Evolutionary conservation across 1,284 basidiomycete species (phyloP).

Genomic region (Grifola frondosa): DNA sequence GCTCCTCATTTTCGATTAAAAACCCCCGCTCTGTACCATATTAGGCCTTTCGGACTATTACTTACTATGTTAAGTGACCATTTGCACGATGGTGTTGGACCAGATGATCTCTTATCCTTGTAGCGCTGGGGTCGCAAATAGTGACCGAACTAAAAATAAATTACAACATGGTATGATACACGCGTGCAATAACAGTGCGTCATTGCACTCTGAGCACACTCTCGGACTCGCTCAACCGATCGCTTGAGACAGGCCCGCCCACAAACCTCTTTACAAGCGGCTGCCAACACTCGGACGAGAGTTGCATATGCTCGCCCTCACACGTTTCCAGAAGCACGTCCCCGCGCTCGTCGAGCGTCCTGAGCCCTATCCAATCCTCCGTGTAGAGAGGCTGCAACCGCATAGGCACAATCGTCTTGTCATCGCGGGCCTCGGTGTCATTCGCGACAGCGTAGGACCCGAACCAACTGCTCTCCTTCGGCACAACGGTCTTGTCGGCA

Average conservation of each 20-base stretch:
- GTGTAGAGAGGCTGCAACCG: conserved; percentile 73
- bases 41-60: too few species aligned
- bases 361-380: conserved; percentile 89
- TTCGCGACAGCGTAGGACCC: conserved; percentile 58
- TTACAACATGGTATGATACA: too few species aligned
- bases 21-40: too few species aligned
- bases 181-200: too few species aligned
- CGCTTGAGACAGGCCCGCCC: conserved; percentile 31
- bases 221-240: neutral
- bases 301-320: conserved; percentile 83
- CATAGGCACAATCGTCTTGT: conserved; percentile 67
- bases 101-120: too few species aligned
- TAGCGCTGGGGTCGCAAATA: too few species aligned
- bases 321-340: conserved; percentile 69
- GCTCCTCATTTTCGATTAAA: too few species aligned
- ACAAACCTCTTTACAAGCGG: conserved; percentile 47
- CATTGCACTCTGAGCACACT: conserved; percentile 3
- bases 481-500: conserved; percentile 75
- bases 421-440: conserved; percentile 26
- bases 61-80: too few species aligned
- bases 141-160: too few species aligned
- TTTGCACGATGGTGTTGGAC: too few species aligned
- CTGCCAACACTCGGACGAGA: conserved; percentile 60
- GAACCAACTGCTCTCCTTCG: conserved; percentile 85
- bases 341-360: conserved; percentile 69